Evolutionary conservation across 1,284 basidiomycete genomes (phyloP), one percentile per base, ranked within the genome.

Genomic region (Puccinia hordei): DNA sequence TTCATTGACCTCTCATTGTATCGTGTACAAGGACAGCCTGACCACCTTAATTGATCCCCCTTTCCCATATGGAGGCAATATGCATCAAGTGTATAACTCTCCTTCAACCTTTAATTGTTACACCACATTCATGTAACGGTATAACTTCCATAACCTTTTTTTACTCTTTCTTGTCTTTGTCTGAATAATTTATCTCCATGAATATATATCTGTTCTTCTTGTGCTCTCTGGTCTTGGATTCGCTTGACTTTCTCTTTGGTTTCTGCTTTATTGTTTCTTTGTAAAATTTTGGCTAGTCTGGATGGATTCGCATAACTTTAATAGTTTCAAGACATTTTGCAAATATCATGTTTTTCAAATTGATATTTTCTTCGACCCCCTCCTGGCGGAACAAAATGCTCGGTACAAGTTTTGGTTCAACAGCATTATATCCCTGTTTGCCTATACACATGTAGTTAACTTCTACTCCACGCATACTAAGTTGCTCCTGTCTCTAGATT

Each of bases 11-110:
- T 38, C 35, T 65, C 19, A 65, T 65, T 65, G 17, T 41, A 41
- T 65, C 35, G 9, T 65, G 35, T 65, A 33, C 13, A 15, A 59
- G 30, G 57, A 59, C 57, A 33, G 2, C 57, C 41, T 38, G 59
- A 19, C 59, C 59, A 61, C 30, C 30, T 35, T 35, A 0, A 65
- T 4, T 8, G 19, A 19, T 65, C 30, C 17, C n/a, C 38, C 9
- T 38, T 22, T 30, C 59, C 33, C 19, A n/a, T 6, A n/a, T 15
- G 10, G 35, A 41, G 35, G 9, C 38, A 38, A 19, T 65, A 17
- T 65, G 35, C n/a, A n/a, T 65, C 61, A 30, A 65, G 61, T 65
- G 35, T 41, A 65, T 24, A 9, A 55, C 53, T 55, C 24, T 55
- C 46, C 24, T 24, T 55, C n/a, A 55, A 55, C 53, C 22, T n/a